These are phyloP conservation scores for Flaveria bidentis DNA, from an alignment of 129 eudicot species.

Conservation along the genomic window DNA sequence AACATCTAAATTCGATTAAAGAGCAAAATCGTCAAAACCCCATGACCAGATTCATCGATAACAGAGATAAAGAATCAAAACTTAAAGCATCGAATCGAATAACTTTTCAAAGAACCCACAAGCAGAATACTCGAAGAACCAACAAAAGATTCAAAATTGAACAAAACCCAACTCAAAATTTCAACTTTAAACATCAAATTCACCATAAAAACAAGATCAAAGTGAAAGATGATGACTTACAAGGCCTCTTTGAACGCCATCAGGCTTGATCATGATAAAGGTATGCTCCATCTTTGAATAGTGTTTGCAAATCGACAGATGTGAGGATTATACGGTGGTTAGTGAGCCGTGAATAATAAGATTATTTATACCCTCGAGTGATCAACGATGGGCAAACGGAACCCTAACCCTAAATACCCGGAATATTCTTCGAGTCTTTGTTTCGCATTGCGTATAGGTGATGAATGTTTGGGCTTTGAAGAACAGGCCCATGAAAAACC, in stretches of 20 bases:
- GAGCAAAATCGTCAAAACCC: too few relatives aligned
- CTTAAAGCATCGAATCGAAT: too few relatives aligned
- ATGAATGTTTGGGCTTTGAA: background rate
- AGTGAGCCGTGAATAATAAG: background rate
- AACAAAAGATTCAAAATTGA: background rate
- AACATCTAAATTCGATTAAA: too few relatives aligned
- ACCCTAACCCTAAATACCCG: conserved; percentile 46
- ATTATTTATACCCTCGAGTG: conserved; percentile 26
- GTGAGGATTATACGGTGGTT: conserved; percentile 11
- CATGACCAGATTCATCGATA: too few relatives aligned
- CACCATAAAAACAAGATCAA: background rate
- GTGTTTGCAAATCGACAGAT: conserved; percentile 18
- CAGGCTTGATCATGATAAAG: conserved; percentile 89
- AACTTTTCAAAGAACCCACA: background rate
- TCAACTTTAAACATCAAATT: background rate
- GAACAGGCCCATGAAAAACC: too few relatives aligned
- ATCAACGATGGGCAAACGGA: conserved; percentile 26
- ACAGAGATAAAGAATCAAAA: background rate
- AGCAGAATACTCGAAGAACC: background rate
- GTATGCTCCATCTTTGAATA: conserved; percentile 73
- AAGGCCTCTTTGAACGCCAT: conserved; percentile 85
- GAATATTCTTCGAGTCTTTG: conserved; percentile 24
- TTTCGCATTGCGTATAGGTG: too few relatives aligned
- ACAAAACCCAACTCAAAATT: background rate
- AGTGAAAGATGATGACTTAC: conserved; percentile 37